Percentiles rank a stretch among this genome's conserved stretches.
phyloP scores from a whole-genome alignment of 495 filamentous ascomycete species.

The Cercophora newfieldiana region DNA sequence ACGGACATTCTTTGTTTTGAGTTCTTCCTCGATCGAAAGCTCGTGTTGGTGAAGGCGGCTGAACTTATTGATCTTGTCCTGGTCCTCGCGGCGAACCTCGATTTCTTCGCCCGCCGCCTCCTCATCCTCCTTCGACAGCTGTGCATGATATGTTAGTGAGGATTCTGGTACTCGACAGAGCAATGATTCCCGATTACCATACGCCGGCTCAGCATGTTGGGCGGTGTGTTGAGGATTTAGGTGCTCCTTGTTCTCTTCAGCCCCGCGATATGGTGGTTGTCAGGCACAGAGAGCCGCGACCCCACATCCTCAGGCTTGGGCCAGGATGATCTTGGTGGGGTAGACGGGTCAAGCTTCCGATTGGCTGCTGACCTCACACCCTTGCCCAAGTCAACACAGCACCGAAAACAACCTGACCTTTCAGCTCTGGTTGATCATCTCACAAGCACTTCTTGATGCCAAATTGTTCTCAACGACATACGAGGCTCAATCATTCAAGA shows the following conservation, averaged over 20 bases:
- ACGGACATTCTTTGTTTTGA: constrained; percentile 79
- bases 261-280: background rate
- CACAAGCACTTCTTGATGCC: background rate
- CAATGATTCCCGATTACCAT: constrained; percentile 34
- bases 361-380: constrained; percentile 16
- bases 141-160: constrained; percentile 16
- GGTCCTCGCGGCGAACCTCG: constrained; percentile 91
- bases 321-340: constrained; percentile 23
- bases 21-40: constrained; percentile 70
- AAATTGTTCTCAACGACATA: background rate
- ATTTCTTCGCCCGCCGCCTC: constrained; percentile 72
- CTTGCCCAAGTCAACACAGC: constrained; percentile 17
- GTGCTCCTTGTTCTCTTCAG: background rate
- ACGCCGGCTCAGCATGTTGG: constrained; percentile 31
- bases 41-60: constrained; percentile 90
- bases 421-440: background rate
- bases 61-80: constrained; percentile 98
- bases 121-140: constrained; percentile 95
- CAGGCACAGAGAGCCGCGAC: constrained; percentile 14
- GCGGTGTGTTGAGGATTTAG: background rate
- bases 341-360: constrained; percentile 17
- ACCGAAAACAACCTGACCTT: background rate
- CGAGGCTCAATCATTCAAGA: constrained; percentile 24
- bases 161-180: background rate
- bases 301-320: constrained; percentile 5